A percentile compares a stretch with the other conserved stretches of the same genome.
Conservation (phyloP, 345 rosid species). For the Populus alba region DNA sequence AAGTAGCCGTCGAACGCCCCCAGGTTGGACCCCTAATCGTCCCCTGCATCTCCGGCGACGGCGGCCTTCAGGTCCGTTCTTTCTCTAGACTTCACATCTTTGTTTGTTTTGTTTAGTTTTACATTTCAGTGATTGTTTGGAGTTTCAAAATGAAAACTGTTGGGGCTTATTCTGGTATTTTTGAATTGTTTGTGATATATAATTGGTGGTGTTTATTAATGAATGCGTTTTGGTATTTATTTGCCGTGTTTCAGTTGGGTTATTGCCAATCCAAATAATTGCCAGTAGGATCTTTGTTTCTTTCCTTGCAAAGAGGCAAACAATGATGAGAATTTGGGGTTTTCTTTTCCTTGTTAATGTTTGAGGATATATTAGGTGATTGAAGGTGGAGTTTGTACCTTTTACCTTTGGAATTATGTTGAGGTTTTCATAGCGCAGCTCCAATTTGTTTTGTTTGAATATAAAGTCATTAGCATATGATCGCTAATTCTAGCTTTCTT, state of each 20-base stretch:
- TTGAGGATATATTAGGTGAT: neutral
- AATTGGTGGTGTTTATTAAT: neutral
- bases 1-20: conserved; percentile 70
- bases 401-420: neutral
- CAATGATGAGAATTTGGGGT: neutral
- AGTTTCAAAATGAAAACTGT: neutral
- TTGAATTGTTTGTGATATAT: neutral
- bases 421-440: neutral
- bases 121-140: neutral
- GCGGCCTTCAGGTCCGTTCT: conserved; percentile 80
- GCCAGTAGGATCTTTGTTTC: neutral
- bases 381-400: neutral
- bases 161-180: neutral
- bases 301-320: neutral
- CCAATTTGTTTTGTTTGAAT: neutral
- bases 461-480: neutral
- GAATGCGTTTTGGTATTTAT: neutral
- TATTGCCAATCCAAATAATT: neutral
- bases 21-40: conserved; percentile 56
- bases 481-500: neutral
- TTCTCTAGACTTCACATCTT: neutral
- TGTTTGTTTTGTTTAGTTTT: neutral
- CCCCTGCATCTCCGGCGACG: conserved; percentile 66
- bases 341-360: neutral
- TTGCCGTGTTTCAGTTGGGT: neutral